Base-by-base conservation (phyloP, 345 rosid genomes). In the Linum usitatissimum region DNA sequence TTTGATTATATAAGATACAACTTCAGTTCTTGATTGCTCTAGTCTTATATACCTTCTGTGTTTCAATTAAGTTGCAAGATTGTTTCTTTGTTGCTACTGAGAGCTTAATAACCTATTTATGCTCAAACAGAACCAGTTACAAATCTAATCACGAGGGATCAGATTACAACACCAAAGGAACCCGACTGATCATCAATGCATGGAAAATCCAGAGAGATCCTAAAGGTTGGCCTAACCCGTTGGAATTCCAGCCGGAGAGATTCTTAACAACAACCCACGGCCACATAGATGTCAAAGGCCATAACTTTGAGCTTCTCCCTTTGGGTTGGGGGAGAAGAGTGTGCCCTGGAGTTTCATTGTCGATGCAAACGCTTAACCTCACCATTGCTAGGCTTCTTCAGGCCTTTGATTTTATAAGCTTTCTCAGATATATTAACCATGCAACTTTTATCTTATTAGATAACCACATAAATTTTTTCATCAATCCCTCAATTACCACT, bases 201-300 rank as follows among this genome's bases (percentile, higher is more conserved):
- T 77, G 81, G 84, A 84, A 84, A 73, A 74, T 86, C 57, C 85
- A 74, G 15, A 71, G 68, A 30, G 68, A 69, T 18, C 60, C 71
- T 8, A 64, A 5, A 19, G 0, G 30, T 17, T 63, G 73, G 73
- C 5, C 12, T 14, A 18, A 69, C 38, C 64, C 64, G 9, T 51
- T 18, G 28, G 45, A 0, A 9, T 70, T 70, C 54, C 18, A 55
- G 9, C 69, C 69, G 1, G 65, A 70, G 65, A 70, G 74, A 31
- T 70, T 70, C 20, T 57, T 65, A 6, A 65, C 69, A 3, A 40
- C 34, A 3, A 59, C 34, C n/a, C 64, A 70, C 60, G 69, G 30
- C 10, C 62, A 55, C 14, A n/a, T 70, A 51, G 74, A 70, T 61
- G 61, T 70, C 15, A 64, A 61, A 20, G 62, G 69, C 2, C 57